A percentile compares a stretch with the other conserved stretches of the same genome.
Conservation (phyloP, 1,139 yeast species). For the Pichia sp. region DNA sequence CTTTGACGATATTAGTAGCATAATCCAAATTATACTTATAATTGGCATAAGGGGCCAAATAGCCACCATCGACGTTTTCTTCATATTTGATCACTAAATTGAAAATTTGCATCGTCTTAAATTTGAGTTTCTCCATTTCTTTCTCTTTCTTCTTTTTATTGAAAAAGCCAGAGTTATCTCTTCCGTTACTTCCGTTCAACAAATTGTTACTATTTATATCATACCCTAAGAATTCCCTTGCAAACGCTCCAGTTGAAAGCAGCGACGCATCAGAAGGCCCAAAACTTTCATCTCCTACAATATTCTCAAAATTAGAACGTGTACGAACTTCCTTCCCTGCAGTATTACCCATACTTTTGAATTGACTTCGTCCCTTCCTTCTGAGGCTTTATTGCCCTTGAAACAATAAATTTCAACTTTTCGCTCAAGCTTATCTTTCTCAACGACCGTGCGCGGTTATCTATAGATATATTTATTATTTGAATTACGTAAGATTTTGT, state of each 20-base stretch:
- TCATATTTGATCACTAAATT: slow-evolving; percentile 49
- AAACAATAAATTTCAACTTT: too few species aligned
- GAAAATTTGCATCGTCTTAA: slow-evolving; percentile 44
- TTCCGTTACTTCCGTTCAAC: slow-evolving; percentile 1
- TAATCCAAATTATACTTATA: slow-evolving; percentile 71
- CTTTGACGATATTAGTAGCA: slow-evolving; percentile 61
- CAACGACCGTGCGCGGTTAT: too few species aligned
- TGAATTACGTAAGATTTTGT: too few species aligned
- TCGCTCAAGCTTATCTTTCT: too few species aligned
- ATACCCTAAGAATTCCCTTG: slow-evolving; percentile 13
- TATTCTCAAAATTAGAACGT: neutral
- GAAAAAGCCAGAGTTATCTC: neutral
- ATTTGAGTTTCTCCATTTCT: slow-evolving; percentile 37
- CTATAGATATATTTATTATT: too few species aligned
- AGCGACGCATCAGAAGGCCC: neutral
- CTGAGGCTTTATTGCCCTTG: too few species aligned
- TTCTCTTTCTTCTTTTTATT: slow-evolving; percentile 16
- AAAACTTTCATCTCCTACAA: neutral
- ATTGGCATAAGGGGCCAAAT: slow-evolving; percentile 80
- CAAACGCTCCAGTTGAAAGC: slow-evolving; percentile 9
- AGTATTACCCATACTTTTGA: slow-evolving; percentile 20
- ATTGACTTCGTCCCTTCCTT: neutral
- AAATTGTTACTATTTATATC: slow-evolving; percentile 5
- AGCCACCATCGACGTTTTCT: slow-evolving; percentile 74
- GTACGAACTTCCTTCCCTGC: slow-evolving; percentile 19